A percentile compares a stretch with the other conserved stretches of the same genome.
Conservation (phyloP, 129 eudicot genomes). For the Escallonia herrerae region DNA sequence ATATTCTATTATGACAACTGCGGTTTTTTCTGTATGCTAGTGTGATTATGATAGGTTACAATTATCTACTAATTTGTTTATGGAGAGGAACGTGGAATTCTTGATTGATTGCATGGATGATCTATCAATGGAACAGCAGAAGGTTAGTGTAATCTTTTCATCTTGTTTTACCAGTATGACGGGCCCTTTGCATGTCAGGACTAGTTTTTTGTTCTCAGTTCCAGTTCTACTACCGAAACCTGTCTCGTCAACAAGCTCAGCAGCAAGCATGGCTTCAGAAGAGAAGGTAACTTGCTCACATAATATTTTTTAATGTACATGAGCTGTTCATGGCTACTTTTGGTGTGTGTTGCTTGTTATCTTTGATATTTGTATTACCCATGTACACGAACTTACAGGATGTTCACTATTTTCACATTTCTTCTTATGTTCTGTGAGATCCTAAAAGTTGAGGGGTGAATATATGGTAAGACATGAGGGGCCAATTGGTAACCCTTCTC, state of each 20-base stretch:
- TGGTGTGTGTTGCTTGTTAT: too few species aligned
- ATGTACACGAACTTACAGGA: too few species aligned
- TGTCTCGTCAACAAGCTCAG: slow-evolving; percentile 96
- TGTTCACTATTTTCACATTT: too few species aligned
- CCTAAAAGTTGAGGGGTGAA: too few species aligned
- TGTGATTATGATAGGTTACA: slow-evolving; percentile 93
- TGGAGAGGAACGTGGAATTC: slow-evolving; percentile 95
- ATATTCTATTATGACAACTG: slow-evolving; percentile 1
- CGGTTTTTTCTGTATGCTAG: slow-evolving; percentile 23
- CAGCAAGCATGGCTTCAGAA: slow-evolving; percentile 99
- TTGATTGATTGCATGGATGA: slow-evolving; percentile 97
- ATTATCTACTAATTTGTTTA: slow-evolving; percentile 67
- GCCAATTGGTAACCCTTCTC: too few species aligned
- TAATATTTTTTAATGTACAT: neutral
- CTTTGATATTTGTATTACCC: too few species aligned
- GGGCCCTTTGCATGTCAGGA: neutral
- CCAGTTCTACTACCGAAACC: slow-evolving; percentile 77
- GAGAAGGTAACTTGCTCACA: slow-evolving; percentile 51
- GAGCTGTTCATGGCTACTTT: neutral
- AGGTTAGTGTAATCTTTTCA: slow-evolving; percentile 31
- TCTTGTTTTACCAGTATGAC: neutral
- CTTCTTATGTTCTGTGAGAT: too few species aligned
- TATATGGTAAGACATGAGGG: too few species aligned
- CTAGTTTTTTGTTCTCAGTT: slow-evolving; percentile 40
- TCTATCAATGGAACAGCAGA: slow-evolving; percentile 89